A percentile compares a stretch with the other conserved stretches of the same genome.
Conservation (phyloP, 108 stramenopile species). For the Parmales sp. region DNA sequence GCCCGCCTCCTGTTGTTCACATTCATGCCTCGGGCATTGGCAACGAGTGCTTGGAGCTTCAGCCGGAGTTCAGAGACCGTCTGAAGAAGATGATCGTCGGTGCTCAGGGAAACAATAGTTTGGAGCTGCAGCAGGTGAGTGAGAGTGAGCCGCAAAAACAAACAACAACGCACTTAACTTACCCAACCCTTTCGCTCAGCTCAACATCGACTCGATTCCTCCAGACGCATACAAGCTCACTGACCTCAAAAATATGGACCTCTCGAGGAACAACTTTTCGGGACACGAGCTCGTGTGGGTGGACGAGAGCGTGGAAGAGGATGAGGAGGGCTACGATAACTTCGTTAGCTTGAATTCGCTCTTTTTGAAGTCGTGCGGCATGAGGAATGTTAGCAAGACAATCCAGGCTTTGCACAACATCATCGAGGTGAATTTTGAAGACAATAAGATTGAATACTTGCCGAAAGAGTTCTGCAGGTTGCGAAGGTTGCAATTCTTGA, state of each 20-base stretch:
- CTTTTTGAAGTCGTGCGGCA: conserved; percentile 10
- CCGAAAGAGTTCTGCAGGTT: conserved; percentile 1
- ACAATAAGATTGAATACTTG: conserved; percentile 13
- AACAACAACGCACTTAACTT: too few relatives aligned
- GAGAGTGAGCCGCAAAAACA: too few relatives aligned
- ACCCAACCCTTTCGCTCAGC: too few relatives aligned
- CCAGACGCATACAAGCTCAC: conserved; percentile 3
- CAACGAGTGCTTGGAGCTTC: conserved; percentile 1
- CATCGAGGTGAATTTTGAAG: conserved; percentile 13
- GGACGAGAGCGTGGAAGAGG: too few relatives aligned
- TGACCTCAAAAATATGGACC: background rate
- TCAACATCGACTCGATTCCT: background rate
- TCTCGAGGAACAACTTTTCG: conserved; percentile 4
- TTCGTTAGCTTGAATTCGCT: background rate
- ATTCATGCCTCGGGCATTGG: background rate
- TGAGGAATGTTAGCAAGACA: background rate
- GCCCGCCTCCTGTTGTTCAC: conserved; percentile 2
- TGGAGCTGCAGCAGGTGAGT: conserved; percentile 14
- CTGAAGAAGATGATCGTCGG: background rate
- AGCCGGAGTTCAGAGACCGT: conserved; percentile 6
- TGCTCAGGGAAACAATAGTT: background rate
- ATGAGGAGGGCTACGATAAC: background rate
- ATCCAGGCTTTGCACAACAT: conserved; percentile 13
- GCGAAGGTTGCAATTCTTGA: conserved; percentile 6
- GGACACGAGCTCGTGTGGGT: background rate